phyloP scores from a whole-genome alignment of 768 basidiomycete genomes.

The Mrakia blollopis region DNA sequence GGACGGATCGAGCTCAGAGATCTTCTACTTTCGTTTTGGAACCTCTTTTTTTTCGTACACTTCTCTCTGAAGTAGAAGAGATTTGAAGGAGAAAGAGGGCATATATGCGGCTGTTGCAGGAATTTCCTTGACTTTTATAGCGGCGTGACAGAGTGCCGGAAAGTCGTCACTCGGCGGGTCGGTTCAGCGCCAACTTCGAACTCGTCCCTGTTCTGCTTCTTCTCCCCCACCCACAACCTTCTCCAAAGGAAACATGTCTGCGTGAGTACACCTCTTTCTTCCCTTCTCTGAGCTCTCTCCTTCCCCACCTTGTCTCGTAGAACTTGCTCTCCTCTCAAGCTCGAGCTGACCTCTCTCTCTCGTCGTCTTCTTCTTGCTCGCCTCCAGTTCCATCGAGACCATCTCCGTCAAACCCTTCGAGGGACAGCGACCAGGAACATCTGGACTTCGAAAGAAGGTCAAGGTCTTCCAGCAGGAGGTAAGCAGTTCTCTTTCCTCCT shows the following conservation, averaged over 20 bases:
- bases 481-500: constrained; percentile 34
- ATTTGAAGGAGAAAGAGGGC: too few relatives aligned
- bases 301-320: background rate
- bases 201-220: background rate
- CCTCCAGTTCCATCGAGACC: constrained; percentile 24
- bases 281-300: background rate
- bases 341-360: background rate
- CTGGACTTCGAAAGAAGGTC: constrained; percentile 93
- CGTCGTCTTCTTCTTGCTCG: background rate
- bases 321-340: background rate
- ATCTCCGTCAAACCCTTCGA: constrained; percentile 28
- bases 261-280: background rate
- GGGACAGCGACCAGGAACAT: constrained; percentile 89
- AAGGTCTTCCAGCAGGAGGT: constrained; percentile 98
- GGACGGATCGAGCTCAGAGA: too few relatives aligned
- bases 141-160: too few relatives aligned
- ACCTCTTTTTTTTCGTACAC: too few relatives aligned
- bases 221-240: background rate
- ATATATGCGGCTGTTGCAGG: too few relatives aligned
- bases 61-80: too few relatives aligned
- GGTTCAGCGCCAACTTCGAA: too few relatives aligned
- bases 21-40: too few relatives aligned
- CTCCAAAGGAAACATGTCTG: background rate
- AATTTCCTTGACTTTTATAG: too few relatives aligned
- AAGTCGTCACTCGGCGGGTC: too few relatives aligned